phyloP scores from a whole-genome alignment of 1,139 yeast genomes.

The Arxiozyma slooffiae region DNA sequence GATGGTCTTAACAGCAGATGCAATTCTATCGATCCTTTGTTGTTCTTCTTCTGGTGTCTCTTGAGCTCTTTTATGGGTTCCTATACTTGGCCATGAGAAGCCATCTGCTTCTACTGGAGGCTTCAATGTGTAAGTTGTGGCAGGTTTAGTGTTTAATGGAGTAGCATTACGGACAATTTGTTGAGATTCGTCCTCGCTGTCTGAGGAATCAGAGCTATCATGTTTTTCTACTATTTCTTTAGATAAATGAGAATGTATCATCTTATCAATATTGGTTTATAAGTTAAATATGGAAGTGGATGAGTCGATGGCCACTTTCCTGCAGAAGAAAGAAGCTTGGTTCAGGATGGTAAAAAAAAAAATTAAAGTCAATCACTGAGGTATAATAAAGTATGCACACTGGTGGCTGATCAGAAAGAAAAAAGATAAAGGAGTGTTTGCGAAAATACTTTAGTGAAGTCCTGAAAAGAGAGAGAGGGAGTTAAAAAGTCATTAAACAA shows the following conservation, averaged over 20 bases:
- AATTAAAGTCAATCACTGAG: too few relatives aligned
- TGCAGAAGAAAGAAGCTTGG: too few relatives aligned
- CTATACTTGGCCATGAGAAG: slow-evolving; percentile 87
- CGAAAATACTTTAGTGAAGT: too few relatives aligned
- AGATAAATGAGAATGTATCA: slow-evolving; percentile 1
- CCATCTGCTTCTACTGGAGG: slow-evolving; percentile 90
- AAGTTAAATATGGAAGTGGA: too few relatives aligned
- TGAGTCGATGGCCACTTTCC: too few relatives aligned
- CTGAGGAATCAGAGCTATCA: background rate
- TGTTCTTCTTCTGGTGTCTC: slow-evolving; percentile 54
- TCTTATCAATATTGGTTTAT: background rate
- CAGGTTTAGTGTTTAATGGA: slow-evolving; percentile 64
- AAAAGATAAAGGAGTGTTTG: too few relatives aligned
- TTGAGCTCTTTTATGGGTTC: slow-evolving; percentile 68
- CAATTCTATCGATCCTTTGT: slow-evolving; percentile 60
- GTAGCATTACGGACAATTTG: slow-evolving; percentile 13
- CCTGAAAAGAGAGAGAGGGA: background rate
- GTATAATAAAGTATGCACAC: too few relatives aligned
- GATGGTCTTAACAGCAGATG: slow-evolving; percentile 75
- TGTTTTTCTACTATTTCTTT: background rate
- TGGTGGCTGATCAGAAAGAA: too few relatives aligned
- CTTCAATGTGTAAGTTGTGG: slow-evolving; percentile 70
- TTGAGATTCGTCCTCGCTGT: background rate
- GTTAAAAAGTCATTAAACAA: too few relatives aligned
- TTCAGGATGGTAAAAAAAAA: background rate